Percentiles rank a stretch among this genome's conserved stretches.
These are phyloP conservation scores for Lolium multiflorum DNA, from an alignment of 176 grass and related monocot species.

Conservation along the genomic window DNA sequence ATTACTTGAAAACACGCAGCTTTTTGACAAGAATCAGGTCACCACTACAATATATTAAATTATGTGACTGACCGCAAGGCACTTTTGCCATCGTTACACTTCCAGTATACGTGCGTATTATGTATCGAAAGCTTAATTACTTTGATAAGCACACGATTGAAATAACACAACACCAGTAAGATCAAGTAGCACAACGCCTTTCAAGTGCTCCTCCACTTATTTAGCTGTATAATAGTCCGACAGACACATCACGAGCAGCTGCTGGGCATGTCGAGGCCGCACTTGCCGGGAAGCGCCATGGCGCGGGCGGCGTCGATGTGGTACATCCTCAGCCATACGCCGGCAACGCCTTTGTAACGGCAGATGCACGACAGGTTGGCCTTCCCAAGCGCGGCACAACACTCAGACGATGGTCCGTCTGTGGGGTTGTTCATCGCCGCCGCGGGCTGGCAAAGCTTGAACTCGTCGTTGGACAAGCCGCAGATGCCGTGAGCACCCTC, in stretches of 20 bases:
- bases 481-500: conserved; percentile 46
- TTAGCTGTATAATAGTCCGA: not conserved
- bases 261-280: conserved; percentile 11
- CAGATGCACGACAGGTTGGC: conserved; percentile 66
- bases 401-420: conserved; percentile 38
- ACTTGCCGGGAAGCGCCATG: conserved; percentile 53
- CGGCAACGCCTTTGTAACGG: conserved; percentile 49
- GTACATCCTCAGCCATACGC: conserved; percentile 57
- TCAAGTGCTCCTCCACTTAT: not conserved
- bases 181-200: not conserved
- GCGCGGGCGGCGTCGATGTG: conserved; percentile 64
- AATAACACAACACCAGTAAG: not conserved
- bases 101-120: too few relatives aligned
- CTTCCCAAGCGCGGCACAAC: conserved; percentile 47
- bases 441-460: conserved; percentile 51
- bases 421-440: conserved; percentile 37
- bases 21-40: too few relatives aligned
- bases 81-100: too few relatives aligned
- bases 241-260: not conserved
- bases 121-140: too few relatives aligned
- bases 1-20: too few relatives aligned
- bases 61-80: too few relatives aligned
- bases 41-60: too few relatives aligned
- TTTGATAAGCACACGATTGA: not conserved
- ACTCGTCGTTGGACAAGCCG: conserved; percentile 45